A percentile compares a stretch with the other conserved stretches of the same genome.
Evolutionary conservation across 306 rosid species (phyloP).

Genomic region (Fagus crenata): DNA sequence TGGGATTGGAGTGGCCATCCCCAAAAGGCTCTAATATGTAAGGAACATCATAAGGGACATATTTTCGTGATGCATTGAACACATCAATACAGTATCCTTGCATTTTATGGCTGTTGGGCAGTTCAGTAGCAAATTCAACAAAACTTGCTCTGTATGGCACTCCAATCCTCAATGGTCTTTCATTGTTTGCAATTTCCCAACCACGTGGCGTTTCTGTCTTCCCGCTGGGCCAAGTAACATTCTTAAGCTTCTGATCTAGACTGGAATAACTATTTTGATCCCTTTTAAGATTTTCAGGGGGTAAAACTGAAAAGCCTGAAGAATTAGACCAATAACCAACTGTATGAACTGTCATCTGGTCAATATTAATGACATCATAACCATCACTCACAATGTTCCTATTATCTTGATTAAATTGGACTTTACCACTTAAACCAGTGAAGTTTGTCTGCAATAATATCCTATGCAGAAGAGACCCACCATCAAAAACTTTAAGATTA

Average conservation of each 20-base stretch:
- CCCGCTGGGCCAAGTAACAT: slow-evolving; percentile 91
- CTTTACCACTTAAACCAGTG: slow-evolving; percentile 72
- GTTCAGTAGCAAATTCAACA: slow-evolving; percentile 72
- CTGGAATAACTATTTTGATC: slow-evolving; percentile 27
- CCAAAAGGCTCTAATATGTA: slow-evolving; percentile 67
- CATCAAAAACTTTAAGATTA: slow-evolving; percentile 64
- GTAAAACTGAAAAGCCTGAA: slow-evolving; percentile 69
- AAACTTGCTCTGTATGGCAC: slow-evolving; percentile 90
- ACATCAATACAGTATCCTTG: slow-evolving; percentile 79
- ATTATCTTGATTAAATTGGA: slow-evolving; percentile 54
- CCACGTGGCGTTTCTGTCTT: slow-evolving; percentile 75
- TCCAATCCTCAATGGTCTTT: slow-evolving; percentile 75
- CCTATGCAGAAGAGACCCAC: slow-evolving; percentile 59
- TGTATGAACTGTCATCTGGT: slow-evolving; percentile 36
- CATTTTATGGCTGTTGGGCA: slow-evolving; percentile 40
- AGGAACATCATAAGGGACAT: slow-evolving; percentile 79
- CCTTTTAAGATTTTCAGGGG: slow-evolving; percentile 48
- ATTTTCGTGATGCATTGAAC: slow-evolving; percentile 62
- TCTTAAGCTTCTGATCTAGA: slow-evolving; percentile 60
- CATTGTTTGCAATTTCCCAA: slow-evolving; percentile 77
- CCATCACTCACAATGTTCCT: slow-evolving; percentile 56
- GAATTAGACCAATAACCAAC: slow-evolving; percentile 79
- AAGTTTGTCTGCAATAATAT: slow-evolving; percentile 57
- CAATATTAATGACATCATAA: slow-evolving; percentile 77
- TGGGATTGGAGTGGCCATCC: slow-evolving; percentile 72